Base-by-base conservation (phyloP, 306 rosid species). In the Abrus precatorius region DNA sequence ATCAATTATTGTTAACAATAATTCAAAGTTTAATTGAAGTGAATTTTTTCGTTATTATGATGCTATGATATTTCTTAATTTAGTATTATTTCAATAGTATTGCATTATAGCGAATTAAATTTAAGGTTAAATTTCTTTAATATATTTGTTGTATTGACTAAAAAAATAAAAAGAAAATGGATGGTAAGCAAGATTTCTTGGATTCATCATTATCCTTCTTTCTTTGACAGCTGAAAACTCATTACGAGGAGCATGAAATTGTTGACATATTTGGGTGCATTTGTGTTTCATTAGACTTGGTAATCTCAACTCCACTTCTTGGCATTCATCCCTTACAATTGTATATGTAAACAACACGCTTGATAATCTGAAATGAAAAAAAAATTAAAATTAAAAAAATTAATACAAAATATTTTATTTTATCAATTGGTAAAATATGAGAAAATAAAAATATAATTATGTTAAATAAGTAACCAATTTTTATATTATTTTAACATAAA, bases 231-330 rank as follows among this genome's bases (percentile, higher is more conserved):
- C n/a, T 40, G 55, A 77, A 52, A 65, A 38, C 74, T 20, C 63
- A 62, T 76, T 10, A 69, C 43, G 32, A 44, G 14, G 60, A 81
- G 85, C 85, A 55, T 74, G 85, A 74, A 67, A 75, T 75, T 55
- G 76, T 74, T 81, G 80, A 81, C 80, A 48, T 1, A 40, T 56
- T 60, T 44, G 38, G 43, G 84, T 81, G 80, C 67, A 41, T 72
- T 30, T 80, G 60, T 60, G 66, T 63, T 53, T 67, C 79, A 73
- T 45, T 44, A 7, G 49, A 7, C 71, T 27, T 27, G 5, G 1
- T 29, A 44, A 45, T 53, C 44, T 47, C 74, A 47, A 29, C 3
- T 4, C n/a, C 0, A 27, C 2, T 68, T 45, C 9, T 33, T 3
- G n/a, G 7, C 52, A 40, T 65, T 65, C 36, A 9, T 66, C 34